Percentiles rank a stretch among this genome's conserved stretches.
phyloP scores from a whole-genome alignment of 148 eudicot genomes.

The Rhododendron williamsianum region DNA sequence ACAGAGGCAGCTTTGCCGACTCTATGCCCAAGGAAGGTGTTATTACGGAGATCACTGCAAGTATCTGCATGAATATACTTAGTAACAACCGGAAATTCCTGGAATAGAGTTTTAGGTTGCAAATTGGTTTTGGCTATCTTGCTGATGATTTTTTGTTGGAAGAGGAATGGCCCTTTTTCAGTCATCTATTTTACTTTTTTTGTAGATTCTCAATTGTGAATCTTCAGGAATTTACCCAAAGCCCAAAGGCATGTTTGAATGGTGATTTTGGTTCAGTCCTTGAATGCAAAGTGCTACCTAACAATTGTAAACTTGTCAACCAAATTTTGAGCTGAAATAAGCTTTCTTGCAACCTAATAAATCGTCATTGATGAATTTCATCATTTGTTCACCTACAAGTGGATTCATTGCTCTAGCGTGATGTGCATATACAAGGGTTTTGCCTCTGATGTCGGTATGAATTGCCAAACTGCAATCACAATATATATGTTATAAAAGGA shows the following conservation, averaged over 20 bases:
- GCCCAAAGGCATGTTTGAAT: neutral
- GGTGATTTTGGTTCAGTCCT: neutral
- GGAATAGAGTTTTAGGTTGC: neutral
- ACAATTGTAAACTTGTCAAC: neutral
- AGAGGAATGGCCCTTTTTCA: neutral
- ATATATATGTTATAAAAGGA: too few relatives aligned
- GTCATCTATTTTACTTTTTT: neutral
- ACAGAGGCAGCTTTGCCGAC: constrained; percentile 27
- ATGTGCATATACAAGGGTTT: too few relatives aligned
- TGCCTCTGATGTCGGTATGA: too few relatives aligned
- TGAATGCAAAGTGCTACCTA: neutral
- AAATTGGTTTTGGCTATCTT: constrained; percentile 1
- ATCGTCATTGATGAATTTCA: too few relatives aligned
- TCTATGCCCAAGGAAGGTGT: constrained; percentile 42
- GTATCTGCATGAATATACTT: constrained; percentile 26
- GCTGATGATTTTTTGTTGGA: constrained; percentile 10
- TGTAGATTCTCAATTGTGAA: neutral
- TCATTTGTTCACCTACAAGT: too few relatives aligned
- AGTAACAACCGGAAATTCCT: neutral
- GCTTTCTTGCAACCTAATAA: neutral
- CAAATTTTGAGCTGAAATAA: neutral
- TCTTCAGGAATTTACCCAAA: neutral
- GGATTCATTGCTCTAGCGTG: too few relatives aligned
- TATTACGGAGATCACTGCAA: constrained; percentile 41
- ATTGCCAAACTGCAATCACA: too few relatives aligned